Evolutionary conservation across 495 filamentous ascomycete genomes (phyloP), one percentile per base, ranked within the genome.

Genomic region (Amorphotheca resinae): DNA sequence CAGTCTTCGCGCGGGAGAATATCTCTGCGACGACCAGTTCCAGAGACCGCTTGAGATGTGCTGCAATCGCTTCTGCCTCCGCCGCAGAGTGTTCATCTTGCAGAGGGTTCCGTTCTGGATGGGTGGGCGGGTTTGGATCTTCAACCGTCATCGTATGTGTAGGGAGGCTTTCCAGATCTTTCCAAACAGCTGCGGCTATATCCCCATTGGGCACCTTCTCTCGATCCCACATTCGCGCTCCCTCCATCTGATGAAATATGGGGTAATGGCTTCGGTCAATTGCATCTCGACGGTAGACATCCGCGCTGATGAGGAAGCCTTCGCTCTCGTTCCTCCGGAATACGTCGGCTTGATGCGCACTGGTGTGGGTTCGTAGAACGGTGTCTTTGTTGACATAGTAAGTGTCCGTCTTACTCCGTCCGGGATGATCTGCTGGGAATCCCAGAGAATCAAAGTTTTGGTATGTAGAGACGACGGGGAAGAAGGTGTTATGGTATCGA

Each of bases 211-310:
- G 64, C 5, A 74, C 65, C 45, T 66, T 67, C 16, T 40, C 58
- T 9, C 87, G 76, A 60, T 93, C 84, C 91, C 91, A 98, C 45
- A 87, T 78, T 49, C 79, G 70, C 6, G 89, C 88, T 11, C 87
- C 93, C 58, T 98, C 91, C 87, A 96, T 95, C 65, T 98, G 91
- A 64, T 98, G 93, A 62, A 98, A 98, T 44, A 95, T 73, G 2
- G 91, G 91, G 67, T 95, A 95, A 61, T 98, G 91, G 51, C 76
- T 84, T 40, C 84, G 78, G 59, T 98, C 91, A 54, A 98, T 80
- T 21, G 88, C 87, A 72, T 98, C 91, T 44, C 91, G 74, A 16
- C 91, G 77, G 63, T 96, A 98, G 9, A 98, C 91, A 60, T 98
- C 91, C n/a, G 87, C 93, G 46, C 79, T 79, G 53, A 96, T 81